Evolutionary conservation across 2,329 filamentous ascomycete genomes (phyloP), one percentile per base, ranked within the genome.

Genomic region (Trichoderma lentiforme): DNA sequence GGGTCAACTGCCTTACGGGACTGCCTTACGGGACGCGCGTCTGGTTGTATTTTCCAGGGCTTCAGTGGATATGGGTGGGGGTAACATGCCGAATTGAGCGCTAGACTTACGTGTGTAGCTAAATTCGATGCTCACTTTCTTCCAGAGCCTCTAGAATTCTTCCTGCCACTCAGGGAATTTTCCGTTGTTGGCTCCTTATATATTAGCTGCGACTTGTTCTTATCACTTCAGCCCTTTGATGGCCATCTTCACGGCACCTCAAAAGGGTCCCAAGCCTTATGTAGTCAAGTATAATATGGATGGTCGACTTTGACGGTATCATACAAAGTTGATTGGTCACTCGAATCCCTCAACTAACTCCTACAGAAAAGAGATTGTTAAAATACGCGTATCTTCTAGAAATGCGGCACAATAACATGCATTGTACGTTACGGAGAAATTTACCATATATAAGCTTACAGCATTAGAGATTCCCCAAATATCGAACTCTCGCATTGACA

Each of bases 11-110:
- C 47, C 47, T 53, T 51, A 24, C n/a, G 47, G 47, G 47, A n/a
- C 47, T 24, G 47, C 47, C 47, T 51, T 53, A 24, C n/a, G 47
- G 47, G 47, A 53, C 47, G 47, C 47, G 47, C 47, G 47, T 53
- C 47, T 53, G n/a, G 21, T 21, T 24, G n/a, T 24, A 53, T 53
- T 53, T 53, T 24, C 47, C 47, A 24, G n/a, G 47, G n/a, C 21
- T 53, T 21, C 47, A 53, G 47, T 53, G 47, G 47, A 53, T 53
- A 24, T 24, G 47, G 0, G 47, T 53, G 47, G 47, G 21, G n/a
- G 21, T 53, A 21, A 24, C 11, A 0, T 24, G 47, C 47, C 47
- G 21, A 53, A 53, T 53, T 21, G 21, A 14, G 47, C 47, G 47
- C 21, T 53, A 53, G 47, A 53, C 47, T 53, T 53, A 53, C 47